phyloP scores from a whole-genome alignment of 495 filamentous ascomycete species.

The Aspergillus sparsus region DNA sequence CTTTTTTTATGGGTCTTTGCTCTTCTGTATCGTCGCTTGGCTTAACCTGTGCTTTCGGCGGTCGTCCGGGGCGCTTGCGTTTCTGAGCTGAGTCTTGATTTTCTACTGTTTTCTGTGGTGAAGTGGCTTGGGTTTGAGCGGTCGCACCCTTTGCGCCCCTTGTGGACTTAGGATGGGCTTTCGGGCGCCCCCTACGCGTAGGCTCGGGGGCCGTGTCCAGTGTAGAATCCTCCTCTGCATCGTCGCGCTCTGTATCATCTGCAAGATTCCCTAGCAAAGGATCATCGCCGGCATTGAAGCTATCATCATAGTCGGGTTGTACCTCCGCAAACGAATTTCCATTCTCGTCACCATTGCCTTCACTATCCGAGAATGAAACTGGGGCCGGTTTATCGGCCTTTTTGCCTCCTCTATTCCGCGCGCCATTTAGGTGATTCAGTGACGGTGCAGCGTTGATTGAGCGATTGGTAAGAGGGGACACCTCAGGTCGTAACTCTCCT shows the following conservation, averaged over 20 bases:
- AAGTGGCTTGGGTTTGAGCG: conserved; percentile 14
- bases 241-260: conserved; percentile 58
- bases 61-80: conserved; percentile 37
- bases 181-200: conserved; percentile 15
- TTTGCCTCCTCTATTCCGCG: conserved; percentile 43
- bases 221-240: conserved; percentile 54
- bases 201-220: conserved; percentile 18
- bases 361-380: conserved; percentile 41
- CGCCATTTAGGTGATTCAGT: conserved; percentile 41
- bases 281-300: conserved; percentile 33
- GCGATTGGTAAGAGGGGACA: conserved; percentile 39
- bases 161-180: conserved; percentile 12
- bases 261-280: conserved; percentile 25
- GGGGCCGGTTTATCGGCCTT: conserved; percentile 24
- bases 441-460: conserved; percentile 38
- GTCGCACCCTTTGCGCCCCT: conserved; percentile 18
- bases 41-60: conserved; percentile 32
- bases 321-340: conserved; percentile 29
- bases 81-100: conserved; percentile 23
- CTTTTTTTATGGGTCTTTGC: conserved; percentile 39
- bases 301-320: conserved; percentile 33
- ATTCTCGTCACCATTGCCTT: conserved; percentile 39
- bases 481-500: conserved; percentile 30
- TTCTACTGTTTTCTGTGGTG: conserved; percentile 20
- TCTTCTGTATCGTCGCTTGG: conserved; percentile 27